Conservation (phyloP, 1,139 yeast genomes). For the Nakaseomyces glabratus region DNA sequence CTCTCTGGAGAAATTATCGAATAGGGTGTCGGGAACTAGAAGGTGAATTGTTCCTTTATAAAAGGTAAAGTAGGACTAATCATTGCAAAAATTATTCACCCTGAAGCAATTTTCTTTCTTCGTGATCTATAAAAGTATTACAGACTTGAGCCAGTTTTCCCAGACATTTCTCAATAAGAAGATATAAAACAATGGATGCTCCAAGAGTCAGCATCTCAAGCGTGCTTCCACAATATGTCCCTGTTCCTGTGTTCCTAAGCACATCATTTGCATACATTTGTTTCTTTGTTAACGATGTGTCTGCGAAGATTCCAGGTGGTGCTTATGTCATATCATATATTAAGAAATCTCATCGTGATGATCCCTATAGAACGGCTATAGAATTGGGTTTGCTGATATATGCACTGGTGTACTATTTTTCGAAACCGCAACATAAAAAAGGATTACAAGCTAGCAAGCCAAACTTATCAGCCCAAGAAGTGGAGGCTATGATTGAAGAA, state of each 20-base stretch:
- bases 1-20: too few species aligned
- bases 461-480: constrained; percentile 53
- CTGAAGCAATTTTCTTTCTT: too few species aligned
- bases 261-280: constrained; percentile 22
- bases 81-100: too few species aligned
- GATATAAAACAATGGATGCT: too few species aligned
- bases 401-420: constrained; percentile 75
- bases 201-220: too few species aligned
- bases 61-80: too few species aligned
- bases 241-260: constrained; percentile 22
- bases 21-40: too few species aligned
- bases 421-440: constrained; percentile 61
- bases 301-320: constrained; percentile 63
- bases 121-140: too few species aligned
- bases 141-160: too few species aligned
- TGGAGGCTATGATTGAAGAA: constrained; percentile 76
- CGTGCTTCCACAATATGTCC: constrained; percentile 24
- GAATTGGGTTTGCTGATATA: constrained; percentile 74
- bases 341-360: constrained; percentile 83
- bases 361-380: constrained; percentile 80
- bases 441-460: constrained; percentile 69
- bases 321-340: constrained; percentile 65
- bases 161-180: too few species aligned
- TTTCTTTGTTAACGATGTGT: constrained; percentile 16
- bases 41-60: too few species aligned